Evolutionary conservation across 2,329 filamentous ascomycete genomes (phyloP), one percentile per base, ranked within the genome.

Genomic region (Aspergillus ustus): DNA sequence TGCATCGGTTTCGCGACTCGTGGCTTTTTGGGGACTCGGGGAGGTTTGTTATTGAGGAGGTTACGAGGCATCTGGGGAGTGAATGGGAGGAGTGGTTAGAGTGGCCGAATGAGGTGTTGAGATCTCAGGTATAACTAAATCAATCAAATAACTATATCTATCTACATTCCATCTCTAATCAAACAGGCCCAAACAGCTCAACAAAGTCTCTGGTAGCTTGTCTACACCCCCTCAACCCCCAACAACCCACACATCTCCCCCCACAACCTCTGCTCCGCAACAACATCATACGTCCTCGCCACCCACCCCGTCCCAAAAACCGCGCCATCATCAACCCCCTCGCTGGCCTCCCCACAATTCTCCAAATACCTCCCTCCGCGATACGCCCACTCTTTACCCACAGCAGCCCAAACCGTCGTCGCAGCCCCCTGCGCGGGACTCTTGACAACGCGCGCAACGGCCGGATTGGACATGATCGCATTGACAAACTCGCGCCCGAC

Each of bases 11-110:
- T 20, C 66, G 67, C 17, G 65, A 74, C 11, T 71, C 67, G 37
- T 80, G 78, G 77, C 62, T 70, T 2, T 69, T 76, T 44, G 70
- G 68, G 4, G 62, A 73, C 63, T 63, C 69, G n/a, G 73, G 73
- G 3, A 6, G 17, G 7, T 70, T 63, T 48, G 19, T 74, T 9
- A 63, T 73, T 15, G 43, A 62, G n/a, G 54, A 57, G 6, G 64
- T 73, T 29, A 59, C 7, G n/a, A 37, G 53, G 1, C 66, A 65
- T 51, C 56, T 73, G 2, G 70, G 71, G 3, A 50, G 51, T 2
- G 60, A 66, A 15, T 74, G 70, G 71, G 63, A 55, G 7, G 54
- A 48, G 22, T 61, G 59, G 54, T 15, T 61, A 37, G 28, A 20
- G 20, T 49, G 55, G 45, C 55, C 55, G 20, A 29, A 20, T 45